Percentiles rank a stretch among this genome's conserved stretches.
These are phyloP conservation scores for Penicillium sp. DNA, from an alignment of 2,329 filamentous ascomycete genomes.

Conservation along the genomic window DNA sequence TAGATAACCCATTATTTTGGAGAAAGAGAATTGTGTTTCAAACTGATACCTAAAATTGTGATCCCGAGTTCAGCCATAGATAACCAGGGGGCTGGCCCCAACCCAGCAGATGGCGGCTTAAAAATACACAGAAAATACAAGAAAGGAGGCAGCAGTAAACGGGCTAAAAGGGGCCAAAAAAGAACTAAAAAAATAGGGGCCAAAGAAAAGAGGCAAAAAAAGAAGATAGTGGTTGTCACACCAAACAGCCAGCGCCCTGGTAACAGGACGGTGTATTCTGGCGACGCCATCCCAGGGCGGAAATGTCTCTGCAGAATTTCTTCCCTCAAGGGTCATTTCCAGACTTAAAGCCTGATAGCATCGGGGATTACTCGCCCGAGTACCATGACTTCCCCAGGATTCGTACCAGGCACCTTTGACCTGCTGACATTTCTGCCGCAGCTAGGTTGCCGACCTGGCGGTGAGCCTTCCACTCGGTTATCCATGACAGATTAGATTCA, in stretches of 20 bases:
- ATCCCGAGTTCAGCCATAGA: too few relatives aligned
- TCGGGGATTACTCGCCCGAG: slow-evolving; percentile 62
- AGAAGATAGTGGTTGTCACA: slow-evolving; percentile 40
- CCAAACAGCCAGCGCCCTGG: slow-evolving; percentile 42
- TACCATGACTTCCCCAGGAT: slow-evolving; percentile 56
- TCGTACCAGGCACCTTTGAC: slow-evolving; percentile 59
- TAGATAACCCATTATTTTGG: neutral
- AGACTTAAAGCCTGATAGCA: slow-evolving; percentile 58
- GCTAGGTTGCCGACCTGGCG: slow-evolving; percentile 43
- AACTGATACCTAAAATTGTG: too few relatives aligned
- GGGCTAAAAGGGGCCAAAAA: neutral
- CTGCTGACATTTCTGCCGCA: slow-evolving; percentile 39
- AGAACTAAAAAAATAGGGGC: slow-evolving; percentile 12
- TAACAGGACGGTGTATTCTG: slow-evolving; percentile 56
- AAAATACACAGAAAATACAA: too few relatives aligned
- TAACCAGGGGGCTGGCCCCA: too few relatives aligned
- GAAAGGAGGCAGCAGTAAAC: neutral
- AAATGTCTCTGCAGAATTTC: slow-evolving; percentile 62
- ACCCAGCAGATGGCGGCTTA: too few relatives aligned
- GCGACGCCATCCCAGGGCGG: slow-evolving; percentile 59
- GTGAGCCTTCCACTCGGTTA: slow-evolving; percentile 46
- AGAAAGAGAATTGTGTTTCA: too few relatives aligned
- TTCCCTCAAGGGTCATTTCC: slow-evolving; percentile 60
- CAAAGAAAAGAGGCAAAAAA: slow-evolving; percentile 22
- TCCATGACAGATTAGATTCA: slow-evolving; percentile 47